Evolutionary conservation across 2,329 filamentous ascomycete genomes (phyloP).

Genomic region (Xylaria sp.): DNA sequence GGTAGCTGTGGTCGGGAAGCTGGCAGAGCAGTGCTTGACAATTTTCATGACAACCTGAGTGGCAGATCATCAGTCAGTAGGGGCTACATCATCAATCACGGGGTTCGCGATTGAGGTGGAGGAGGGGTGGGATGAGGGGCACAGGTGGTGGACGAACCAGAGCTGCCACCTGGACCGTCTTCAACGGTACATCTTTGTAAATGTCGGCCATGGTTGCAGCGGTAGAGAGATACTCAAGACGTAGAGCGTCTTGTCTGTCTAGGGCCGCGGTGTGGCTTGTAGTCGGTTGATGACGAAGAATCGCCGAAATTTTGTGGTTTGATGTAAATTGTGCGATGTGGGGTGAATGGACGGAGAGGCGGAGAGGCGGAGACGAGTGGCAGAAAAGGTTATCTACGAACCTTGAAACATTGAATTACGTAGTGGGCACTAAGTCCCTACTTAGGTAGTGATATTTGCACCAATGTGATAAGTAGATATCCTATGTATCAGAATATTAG

Average conservation of each 20-base stretch:
- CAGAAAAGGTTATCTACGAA: no score
- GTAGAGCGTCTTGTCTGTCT: conserved; percentile 7
- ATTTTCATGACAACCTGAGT: conserved; percentile 93
- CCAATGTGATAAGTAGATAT: conserved; percentile 3
- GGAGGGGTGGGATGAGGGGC: conserved; percentile 44
- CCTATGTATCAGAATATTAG: no score
- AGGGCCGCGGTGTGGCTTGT: conserved; percentile 25
- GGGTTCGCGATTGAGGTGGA: conserved; percentile 13
- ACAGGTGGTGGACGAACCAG: conserved; percentile 71
- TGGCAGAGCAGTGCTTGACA: conserved; percentile 90
- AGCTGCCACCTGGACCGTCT: conserved; percentile 92
- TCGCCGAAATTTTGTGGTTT: conserved; percentile 46
- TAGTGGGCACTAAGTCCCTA: no score
- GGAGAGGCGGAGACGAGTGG: conserved; percentile 37
- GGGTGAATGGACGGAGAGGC: conserved; percentile 33
- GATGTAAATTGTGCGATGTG: conserved; percentile 47
- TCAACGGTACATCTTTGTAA: conserved; percentile 76
- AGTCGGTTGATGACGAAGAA: conserved; percentile 31
- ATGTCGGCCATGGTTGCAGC: conserved; percentile 65
- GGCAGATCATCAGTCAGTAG: conserved; percentile 35
- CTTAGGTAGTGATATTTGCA: no score
- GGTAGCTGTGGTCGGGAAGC: conserved; percentile 88
- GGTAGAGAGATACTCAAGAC: conserved; percentile 3
- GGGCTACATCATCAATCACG: conserved; percentile 8
- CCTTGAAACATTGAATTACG: no score